A percentile compares a stretch with the other conserved stretches of the same genome.
phyloP scores from a whole-genome alignment of 2,329 filamentous ascomycete genomes.

The Neodidymelliopsis sp. region DNA sequence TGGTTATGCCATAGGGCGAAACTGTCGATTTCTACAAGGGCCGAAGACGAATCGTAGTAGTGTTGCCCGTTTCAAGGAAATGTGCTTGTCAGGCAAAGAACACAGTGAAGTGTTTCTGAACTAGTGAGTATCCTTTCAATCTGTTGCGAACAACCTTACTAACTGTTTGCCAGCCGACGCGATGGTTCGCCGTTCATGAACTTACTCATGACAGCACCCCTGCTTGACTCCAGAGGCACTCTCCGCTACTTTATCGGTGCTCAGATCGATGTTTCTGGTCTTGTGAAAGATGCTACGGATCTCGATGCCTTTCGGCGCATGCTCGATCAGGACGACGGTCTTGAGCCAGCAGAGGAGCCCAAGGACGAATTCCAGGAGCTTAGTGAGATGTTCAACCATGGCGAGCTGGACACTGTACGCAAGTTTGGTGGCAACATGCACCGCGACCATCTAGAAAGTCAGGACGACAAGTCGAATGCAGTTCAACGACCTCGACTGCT shows the following conservation, averaged over 20 bases:
- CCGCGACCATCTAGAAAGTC: slow-evolving; percentile 58
- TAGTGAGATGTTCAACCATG: slow-evolving; percentile 72
- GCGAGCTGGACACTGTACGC: slow-evolving; percentile 71
- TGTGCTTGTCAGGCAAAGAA: slow-evolving; percentile 69
- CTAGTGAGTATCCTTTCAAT: slow-evolving; percentile 59
- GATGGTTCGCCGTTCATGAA: slow-evolving; percentile 82
- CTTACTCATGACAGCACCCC: slow-evolving; percentile 74
- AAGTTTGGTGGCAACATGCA: slow-evolving; percentile 71
- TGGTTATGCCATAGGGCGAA: slow-evolving; percentile 75
- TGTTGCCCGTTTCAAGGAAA: slow-evolving; percentile 67
- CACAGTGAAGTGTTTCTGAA: slow-evolving; percentile 79
- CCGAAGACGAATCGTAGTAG: slow-evolving; percentile 72
- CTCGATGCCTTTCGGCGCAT: slow-evolving; percentile 67
- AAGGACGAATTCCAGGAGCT: slow-evolving; percentile 72
- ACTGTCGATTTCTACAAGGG: slow-evolving; percentile 81
- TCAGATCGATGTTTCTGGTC: slow-evolving; percentile 74
- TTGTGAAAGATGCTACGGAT: slow-evolving; percentile 71
- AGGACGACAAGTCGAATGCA: slow-evolving; percentile 48
- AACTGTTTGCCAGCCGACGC: slow-evolving; percentile 60
- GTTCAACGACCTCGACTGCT: slow-evolving; percentile 55
- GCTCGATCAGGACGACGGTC: slow-evolving; percentile 47
- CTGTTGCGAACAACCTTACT: background rate
- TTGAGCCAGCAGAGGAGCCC: slow-evolving; percentile 38
- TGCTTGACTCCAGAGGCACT: slow-evolving; percentile 71
- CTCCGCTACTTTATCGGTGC: slow-evolving; percentile 76